Evolutionary conservation across 1,284 basidiomycete species (phyloP).

Genomic region (Pseudozyma pruni): DNA sequence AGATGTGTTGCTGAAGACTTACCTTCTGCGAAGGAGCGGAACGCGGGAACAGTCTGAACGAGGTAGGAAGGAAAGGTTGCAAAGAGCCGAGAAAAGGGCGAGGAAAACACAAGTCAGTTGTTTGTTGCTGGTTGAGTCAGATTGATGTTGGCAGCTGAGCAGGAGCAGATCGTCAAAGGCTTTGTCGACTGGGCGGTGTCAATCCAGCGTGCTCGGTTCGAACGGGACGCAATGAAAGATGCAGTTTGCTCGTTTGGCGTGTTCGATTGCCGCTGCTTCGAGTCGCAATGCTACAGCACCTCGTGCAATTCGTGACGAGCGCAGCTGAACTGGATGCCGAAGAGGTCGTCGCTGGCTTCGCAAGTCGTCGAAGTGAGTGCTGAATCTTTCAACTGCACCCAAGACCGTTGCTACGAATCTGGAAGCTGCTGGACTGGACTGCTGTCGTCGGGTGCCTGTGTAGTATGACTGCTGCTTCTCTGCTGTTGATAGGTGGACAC

Average conservation of each 20-base stretch:
- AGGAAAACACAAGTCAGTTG: constrained; percentile 25
- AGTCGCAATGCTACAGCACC: no score
- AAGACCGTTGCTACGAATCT: no score
- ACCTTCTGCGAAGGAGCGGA: constrained; percentile 46
- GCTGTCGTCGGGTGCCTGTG: constrained; percentile 1
- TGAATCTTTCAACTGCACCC: no score
- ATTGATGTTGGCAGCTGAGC: background rate
- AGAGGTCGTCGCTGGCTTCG: background rate
- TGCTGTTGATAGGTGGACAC: constrained; percentile 11
- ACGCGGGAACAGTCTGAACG: constrained; percentile 26
- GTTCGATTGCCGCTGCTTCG: no score
- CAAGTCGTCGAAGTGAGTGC: no score
- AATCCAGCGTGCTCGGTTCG: no score
- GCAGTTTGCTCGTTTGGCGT: constrained; percentile 2
- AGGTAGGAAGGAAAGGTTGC: constrained; percentile 1
- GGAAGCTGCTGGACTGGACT: background rate
- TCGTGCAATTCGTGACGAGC: no score
- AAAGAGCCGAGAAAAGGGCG: constrained; percentile 3
- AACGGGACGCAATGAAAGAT: background rate
- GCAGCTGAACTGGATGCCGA: background rate
- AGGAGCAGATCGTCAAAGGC: no score
- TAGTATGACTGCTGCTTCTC: constrained; percentile 1
- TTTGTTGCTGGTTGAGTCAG: constrained; percentile 1
- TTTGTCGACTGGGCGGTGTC: no score
- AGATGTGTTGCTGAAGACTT: constrained; percentile 8